Evolutionary conservation across 208 protist species (phyloP), one percentile per base, ranked within the genome.

Genomic region (Leishmania tarentolae): DNA sequence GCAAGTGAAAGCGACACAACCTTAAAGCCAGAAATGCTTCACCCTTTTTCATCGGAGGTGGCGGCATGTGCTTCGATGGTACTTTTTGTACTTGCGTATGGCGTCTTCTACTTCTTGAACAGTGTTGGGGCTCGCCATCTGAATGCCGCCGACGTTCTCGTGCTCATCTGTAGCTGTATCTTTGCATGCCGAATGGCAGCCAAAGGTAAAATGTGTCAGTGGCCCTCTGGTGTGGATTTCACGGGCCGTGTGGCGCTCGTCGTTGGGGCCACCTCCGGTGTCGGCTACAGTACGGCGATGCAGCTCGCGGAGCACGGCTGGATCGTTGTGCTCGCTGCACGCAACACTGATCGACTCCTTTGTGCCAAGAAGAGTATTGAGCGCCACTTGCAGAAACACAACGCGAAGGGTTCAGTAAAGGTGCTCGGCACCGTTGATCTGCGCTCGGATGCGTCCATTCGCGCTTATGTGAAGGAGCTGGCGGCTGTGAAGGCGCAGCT

Each of bases 341-440:
- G 89, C 53, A 85, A 95, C 70, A 59, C 87, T 50, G 42, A 79
- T n/a, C 88, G 91, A 0, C 88, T 97, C 70, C 81, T 96, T 2
- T 59, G 56, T 72, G 90, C 94, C 28, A 86, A 86, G 52, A 83
- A 88, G 65, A 24, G 69, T 5, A 90, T 97, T 11, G 78, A 89
- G 75, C 46, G 37, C 46, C 78, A 81, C 61, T 72, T 91, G 61
- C 66, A 79, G 73, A 63, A 52, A 37, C 66, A 69, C 42, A 13
- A 56, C 8, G 52, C 71, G 28, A 82, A 80, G 37, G 85, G 85
- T 42, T 74, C 84, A 40, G 85, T 92, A 46, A 83, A 90, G 31
- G 89, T 97, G 57, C 85, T 97, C 21, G 92, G 82, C 46, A 80
- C 86, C n/a, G 85, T 97, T 17, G 91, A 97, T 78, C 84, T 97